Base-by-base conservation (phyloP, 192 early-diverging fungal species). In the Thamnidium elegans region DNA sequence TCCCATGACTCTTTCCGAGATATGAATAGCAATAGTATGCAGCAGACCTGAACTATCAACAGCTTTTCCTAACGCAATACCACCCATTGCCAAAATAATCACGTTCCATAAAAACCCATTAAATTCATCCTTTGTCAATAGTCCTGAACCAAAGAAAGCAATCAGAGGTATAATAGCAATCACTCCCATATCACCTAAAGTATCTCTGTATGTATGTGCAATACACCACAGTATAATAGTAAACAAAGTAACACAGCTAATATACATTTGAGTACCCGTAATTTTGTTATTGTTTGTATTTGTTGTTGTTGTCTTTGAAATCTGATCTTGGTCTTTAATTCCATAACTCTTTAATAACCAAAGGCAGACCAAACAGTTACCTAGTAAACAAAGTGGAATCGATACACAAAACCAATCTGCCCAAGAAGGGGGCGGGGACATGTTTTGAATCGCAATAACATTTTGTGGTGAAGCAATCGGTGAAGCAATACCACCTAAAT, bases 391-490 rank as follows among this genome's bases (percentile, higher is more conserved):
- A 46, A 98, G 78, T 6, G 96, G 96, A 31, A 98, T 76, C 1
- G 94, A 83, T 34, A 98, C 84, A 4, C 82, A 68, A 71, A 96
- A 94, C 92, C 94, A 98, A 68, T 96, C 82, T 23, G 80, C 70
- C 96, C 96, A 98, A 48, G 90, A 85, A 4, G 93, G 92, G 2
- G 86, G 63, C n/a, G 94, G 96, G 30, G 81, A 71, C 93, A 98
- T 98, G 56, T 87, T 93, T 59, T 89, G 85, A 65, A 98, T 92
- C 7, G 96, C 93, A 66, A 98, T 91, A 54, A 94, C 92, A 78
- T 98, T 98, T 69, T 98, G 96, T 15, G 96, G 96, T 17, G 92
- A 94, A 19, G 93, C 87, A 67, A 98, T 98, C 7, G 96, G 96
- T 19, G 92, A 93, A 4, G 96, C 90, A 94, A 98, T 98, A 34